These are phyloP conservation scores for Mycogone perniciosa DNA, from an alignment of 2,329 filamentous ascomycete species.

Conservation along the genomic window DNA sequence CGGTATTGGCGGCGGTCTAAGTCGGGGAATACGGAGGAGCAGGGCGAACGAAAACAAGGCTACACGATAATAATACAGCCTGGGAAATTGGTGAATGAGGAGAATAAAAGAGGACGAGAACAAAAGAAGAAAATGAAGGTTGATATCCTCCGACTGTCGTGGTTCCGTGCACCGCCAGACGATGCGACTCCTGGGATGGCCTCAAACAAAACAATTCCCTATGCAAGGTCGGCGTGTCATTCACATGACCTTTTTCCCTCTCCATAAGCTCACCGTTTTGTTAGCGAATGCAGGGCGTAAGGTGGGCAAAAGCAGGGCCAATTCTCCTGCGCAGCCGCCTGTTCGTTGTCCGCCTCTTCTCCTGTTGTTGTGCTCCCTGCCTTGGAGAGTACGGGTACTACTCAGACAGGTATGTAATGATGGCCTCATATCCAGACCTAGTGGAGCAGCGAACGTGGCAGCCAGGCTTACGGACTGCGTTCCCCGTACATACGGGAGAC, in stretches of 20 bases:
- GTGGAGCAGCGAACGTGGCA: conserved; percentile 6
- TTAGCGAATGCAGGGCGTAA: no score
- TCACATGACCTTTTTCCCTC: no score
- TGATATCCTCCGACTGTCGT: neutral
- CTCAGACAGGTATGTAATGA: no score
- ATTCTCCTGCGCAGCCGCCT: conserved; percentile 1
- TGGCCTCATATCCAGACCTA: neutral
- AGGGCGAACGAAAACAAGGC: neutral
- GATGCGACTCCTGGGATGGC: no score
- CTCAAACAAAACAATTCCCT: no score
- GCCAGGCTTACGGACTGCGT: conserved; percentile 1
- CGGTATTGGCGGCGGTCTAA: neutral
- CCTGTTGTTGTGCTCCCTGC: neutral
- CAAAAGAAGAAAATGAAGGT: neutral
- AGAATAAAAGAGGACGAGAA: neutral
- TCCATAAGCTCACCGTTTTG: no score
- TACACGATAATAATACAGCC: neutral
- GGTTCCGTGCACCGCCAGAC: no score
- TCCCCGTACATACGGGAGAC: conserved; percentile 1
- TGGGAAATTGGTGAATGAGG: neutral
- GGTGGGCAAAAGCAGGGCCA: no score
- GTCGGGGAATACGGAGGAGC: neutral
- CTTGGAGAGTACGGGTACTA: neutral
- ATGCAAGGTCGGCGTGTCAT: no score
- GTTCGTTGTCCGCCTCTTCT: conserved; percentile 1